Conservation (phyloP, 2,329 filamentous ascomycete genomes). For the Neopestalotiopsis clavispora region DNA sequence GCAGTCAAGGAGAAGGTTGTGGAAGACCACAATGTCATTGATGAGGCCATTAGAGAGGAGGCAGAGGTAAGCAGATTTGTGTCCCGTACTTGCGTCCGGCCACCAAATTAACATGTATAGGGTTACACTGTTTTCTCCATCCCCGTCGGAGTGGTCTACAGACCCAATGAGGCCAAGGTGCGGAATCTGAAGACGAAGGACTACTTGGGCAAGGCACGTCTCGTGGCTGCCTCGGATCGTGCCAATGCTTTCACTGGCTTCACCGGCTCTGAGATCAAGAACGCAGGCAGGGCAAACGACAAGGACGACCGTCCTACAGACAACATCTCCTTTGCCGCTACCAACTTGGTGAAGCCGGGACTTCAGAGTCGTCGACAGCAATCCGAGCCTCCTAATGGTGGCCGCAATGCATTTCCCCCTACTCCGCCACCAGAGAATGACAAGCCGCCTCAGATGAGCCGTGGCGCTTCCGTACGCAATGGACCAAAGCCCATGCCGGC, state of each 20-base stretch:
- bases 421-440: conserved; percentile 96
- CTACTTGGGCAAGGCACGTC: conserved; percentile 92
- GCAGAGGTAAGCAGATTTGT: conserved; percentile 70
- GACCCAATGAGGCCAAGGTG: conserved; percentile 96
- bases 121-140: conserved; percentile 99
- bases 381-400: conserved; percentile 78
- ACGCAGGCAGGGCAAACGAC: conserved; percentile 59
- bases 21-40: conserved; percentile 95
- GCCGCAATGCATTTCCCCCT: conserved; percentile 85
- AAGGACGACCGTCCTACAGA: conserved; percentile 83
- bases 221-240: conserved; percentile 86
- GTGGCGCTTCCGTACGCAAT: conserved; percentile 65
- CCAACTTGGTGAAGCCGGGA: conserved; percentile 88
- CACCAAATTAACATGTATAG: conserved; percentile 48
- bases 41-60: conserved; percentile 92
- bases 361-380: conserved; percentile 82
- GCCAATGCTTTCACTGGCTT: conserved; percentile 84
- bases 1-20: conserved; percentile 96
- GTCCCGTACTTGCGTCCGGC: conserved; percentile 23
- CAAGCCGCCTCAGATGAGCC: conserved; percentile 55
- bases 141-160: conserved; percentile 91
- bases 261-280: conserved; percentile 79
- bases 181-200: conserved; percentile 98
- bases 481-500: conserved; percentile 65
- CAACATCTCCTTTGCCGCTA: conserved; percentile 88